These are phyloP conservation scores for Lactarius trivialis DNA, from an alignment of 768 basidiomycete genomes.

Conservation along the genomic window DNA sequence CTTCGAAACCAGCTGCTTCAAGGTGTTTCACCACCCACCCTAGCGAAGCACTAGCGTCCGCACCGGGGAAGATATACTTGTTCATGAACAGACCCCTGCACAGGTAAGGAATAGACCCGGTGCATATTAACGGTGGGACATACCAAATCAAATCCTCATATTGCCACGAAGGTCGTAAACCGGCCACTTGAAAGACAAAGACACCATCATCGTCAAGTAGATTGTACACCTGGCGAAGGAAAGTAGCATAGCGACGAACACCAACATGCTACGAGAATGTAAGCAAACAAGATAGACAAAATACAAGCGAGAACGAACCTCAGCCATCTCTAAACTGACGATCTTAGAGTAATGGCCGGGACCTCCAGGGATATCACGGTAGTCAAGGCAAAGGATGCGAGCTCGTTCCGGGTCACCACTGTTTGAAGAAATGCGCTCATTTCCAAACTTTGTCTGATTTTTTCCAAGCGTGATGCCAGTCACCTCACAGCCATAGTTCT, in stretches of 20 bases:
- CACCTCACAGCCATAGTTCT: slow-evolving; percentile 94
- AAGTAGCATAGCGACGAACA: slow-evolving; percentile 82
- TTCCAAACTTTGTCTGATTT: slow-evolving; percentile 92
- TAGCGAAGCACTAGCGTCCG: slow-evolving; percentile 92
- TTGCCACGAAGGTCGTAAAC: slow-evolving; percentile 93
- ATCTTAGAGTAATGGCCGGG: slow-evolving; percentile 85
- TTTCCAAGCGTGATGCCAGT: slow-evolving; percentile 91
- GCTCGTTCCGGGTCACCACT: slow-evolving; percentile 55
- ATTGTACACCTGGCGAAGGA: slow-evolving; percentile 88
- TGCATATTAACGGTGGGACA: slow-evolving; percentile 16
- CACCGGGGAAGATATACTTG: slow-evolving; percentile 98
- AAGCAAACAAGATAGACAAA: background rate
- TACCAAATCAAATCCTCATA: slow-evolving; percentile 96
- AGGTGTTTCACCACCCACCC: slow-evolving; percentile 90
- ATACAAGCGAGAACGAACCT: slow-evolving; percentile 41
- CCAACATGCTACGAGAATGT: slow-evolving; percentile 73
- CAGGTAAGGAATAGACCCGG: background rate
- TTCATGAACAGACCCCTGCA: slow-evolving; percentile 92
- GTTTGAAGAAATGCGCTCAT: slow-evolving; percentile 76
- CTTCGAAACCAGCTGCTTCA: slow-evolving; percentile 90
- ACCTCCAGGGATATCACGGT: slow-evolving; percentile 79
- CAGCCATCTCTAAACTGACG: slow-evolving; percentile 96
- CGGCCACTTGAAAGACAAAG: slow-evolving; percentile 96
- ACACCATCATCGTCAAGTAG: slow-evolving; percentile 91
- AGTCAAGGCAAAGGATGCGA: slow-evolving; percentile 89